Evolutionary conservation across 345 rosid species (phyloP).

Genomic region (Citrus unshiu): DNA sequence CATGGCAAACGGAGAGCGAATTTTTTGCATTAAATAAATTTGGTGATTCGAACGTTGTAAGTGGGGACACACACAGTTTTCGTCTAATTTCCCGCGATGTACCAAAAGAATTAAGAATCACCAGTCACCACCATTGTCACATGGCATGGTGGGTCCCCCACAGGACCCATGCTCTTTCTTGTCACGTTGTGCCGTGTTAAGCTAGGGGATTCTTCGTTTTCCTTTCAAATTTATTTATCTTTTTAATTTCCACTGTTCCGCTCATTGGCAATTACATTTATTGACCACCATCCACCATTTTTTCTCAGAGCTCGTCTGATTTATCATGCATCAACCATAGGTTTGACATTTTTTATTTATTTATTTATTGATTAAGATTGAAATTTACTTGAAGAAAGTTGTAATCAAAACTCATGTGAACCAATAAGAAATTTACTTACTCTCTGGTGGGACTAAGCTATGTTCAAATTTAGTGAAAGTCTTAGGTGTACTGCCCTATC

Average conservation of each 20-base stretch:
- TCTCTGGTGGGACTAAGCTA: neutral
- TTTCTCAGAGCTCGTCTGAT: too few species aligned
- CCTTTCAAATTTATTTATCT: neutral
- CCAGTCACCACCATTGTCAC: neutral
- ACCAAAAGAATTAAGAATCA: neutral
- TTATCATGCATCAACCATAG: too few species aligned
- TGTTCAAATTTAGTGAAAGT: neutral
- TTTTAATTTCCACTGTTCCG: neutral
- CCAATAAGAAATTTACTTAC: neutral
- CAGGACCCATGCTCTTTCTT: neutral
- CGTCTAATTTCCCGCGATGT: constrained; percentile 20
- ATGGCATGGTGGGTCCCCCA: constrained; percentile 26
- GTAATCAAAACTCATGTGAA: neutral
- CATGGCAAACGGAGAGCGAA: constrained; percentile 29
- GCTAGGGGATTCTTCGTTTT: neutral
- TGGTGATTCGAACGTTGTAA: constrained; percentile 42
- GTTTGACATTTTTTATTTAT: neutral
- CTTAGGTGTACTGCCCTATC: constrained; percentile 1
- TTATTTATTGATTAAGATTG: neutral
- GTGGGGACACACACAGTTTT: constrained; percentile 34
- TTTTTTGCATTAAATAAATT: neutral
- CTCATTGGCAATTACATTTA: neutral
- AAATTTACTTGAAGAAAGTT: neutral
- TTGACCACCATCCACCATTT: neutral
- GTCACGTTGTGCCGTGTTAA: neutral